Conservation (phyloP, 225 moss, liverwort and hornwort genomes). For the Marchantia polymorpha region DNA sequence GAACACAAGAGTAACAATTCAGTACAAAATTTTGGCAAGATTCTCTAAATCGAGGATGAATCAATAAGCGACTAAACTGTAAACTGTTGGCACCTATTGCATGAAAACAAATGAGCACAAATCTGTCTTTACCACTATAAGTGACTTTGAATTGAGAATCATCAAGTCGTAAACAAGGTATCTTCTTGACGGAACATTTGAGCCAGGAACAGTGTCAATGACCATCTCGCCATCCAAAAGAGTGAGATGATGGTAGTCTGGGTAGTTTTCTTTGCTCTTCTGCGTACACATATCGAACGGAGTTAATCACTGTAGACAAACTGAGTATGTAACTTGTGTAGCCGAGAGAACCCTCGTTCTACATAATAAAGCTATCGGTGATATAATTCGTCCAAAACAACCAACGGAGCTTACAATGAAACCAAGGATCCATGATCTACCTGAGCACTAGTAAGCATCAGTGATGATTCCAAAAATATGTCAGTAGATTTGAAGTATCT, state of each 20-base stretch:
- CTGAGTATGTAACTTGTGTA: neutral
- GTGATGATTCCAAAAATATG: neutral
- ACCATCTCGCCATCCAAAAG: constrained; percentile 99
- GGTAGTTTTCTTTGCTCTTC: constrained; percentile 38
- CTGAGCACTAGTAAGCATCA: neutral
- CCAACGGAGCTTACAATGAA: neutral
- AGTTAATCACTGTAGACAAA: neutral
- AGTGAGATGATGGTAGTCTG: constrained; percentile 72
- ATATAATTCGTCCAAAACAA: neutral
- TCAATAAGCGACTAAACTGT: too few species aligned
- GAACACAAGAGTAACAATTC: neutral
- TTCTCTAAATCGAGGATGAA: too few species aligned
- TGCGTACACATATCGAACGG: neutral
- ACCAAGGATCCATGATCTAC: neutral
- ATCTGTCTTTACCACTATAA: constrained; percentile 55
- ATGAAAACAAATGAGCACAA: neutral
- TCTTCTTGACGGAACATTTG: constrained; percentile 62
- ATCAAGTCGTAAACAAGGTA: constrained; percentile 93
- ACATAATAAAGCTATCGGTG: neutral
- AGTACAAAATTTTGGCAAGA: neutral
- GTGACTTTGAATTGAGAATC: constrained; percentile 68
- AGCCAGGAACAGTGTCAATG: constrained; percentile 75
- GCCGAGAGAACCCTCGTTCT: neutral
- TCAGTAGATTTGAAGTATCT: neutral
- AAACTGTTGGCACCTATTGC: too few species aligned